A percentile compares a stretch with the other conserved stretches of the same genome.
Evolutionary conservation across 441 rosid species (phyloP).

Genomic region (Daphne laureola): DNA sequence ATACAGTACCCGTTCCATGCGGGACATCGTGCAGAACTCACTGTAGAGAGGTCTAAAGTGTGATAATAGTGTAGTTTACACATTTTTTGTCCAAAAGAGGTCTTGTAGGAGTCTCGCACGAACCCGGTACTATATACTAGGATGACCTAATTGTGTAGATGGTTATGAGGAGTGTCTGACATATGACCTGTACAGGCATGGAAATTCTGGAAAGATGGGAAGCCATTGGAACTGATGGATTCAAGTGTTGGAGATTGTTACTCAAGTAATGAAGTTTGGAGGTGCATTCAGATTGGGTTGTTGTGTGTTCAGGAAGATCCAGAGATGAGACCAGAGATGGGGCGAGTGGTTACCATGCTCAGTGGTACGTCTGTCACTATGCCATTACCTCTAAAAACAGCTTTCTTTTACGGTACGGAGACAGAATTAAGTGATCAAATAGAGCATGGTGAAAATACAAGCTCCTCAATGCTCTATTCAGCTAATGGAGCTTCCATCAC

Average conservation of each 20-base stretch:
- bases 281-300: slow-evolving; percentile 45
- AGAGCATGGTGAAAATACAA: slow-evolving; percentile 22
- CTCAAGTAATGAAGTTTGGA: slow-evolving; percentile 29
- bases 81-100: no score
- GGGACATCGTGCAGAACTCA: no score
- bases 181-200: slow-evolving; percentile 26
- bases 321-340: no score
- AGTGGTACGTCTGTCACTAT: slow-evolving; percentile 32
- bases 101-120: no score
- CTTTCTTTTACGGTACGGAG: slow-evolving; percentile 10
- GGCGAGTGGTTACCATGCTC: neutral
- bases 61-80: no score
- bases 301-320: no score
- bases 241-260: slow-evolving; percentile 18
- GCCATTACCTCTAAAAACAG: slow-evolving; percentile 29
- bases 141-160: no score
- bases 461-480: slow-evolving; percentile 5
- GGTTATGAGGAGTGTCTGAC: neutral
- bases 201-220: slow-evolving; percentile 35
- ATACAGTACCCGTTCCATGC: no score
- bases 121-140: no score
- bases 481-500: slow-evolving; percentile 27
- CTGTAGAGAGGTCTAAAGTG: no score
- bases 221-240: slow-evolving; percentile 31
- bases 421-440: neutral